Evolutionary conservation across 2,329 filamentous ascomycete species (phyloP), one percentile per base, ranked within the genome.

Genomic region (Ophiostoma sp.): DNA sequence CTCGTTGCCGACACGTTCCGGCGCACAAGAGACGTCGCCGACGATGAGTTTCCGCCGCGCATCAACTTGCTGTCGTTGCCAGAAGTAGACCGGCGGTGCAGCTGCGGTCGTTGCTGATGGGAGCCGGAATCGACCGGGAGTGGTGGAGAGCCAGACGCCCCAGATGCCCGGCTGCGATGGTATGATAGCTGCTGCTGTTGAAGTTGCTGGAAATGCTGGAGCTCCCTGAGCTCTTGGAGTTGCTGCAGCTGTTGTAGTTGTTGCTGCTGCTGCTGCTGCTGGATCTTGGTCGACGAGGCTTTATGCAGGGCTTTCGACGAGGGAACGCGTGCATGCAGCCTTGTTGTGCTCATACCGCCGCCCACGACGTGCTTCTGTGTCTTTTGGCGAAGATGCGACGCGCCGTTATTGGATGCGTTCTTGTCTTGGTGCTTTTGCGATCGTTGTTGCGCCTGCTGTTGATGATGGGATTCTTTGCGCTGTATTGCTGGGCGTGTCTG

Each of bases 1-100:
- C 77, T 85, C 16, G 81, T 78, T 67, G 85, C 80, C 3, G 85
- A 87, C 12, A 78, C 72, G 75, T 84, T 86, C 76, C 85, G 85
- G 74, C 81, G 82, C 49, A 85, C 77, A 12, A 85, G 77, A 69
- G 80, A 81, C 69, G 80, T 81, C 66, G 78, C 74, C 3, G 79
- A 74, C 3, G 82, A 80, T 36, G 77, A 75, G 66, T 83, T 79
- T 72, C 78, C 78, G 67, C 81, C 78, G 42, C 85, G 70, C 44
- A 44, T 44, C 44, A 70, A 78, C 73, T 80, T 84, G 70, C 79
- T 77, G 69, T 87, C 84, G 71, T 82, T 84, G 66, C 79, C 79
- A 60, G 81, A 76, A 63, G 79, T 80, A 49, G 80, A 76, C 73
- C 83, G 81, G 67, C 81, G 83, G 68, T 85, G 82, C 71, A 55